A percentile compares a stretch with the other conserved stretches of the same genome.
These are phyloP conservation scores for Fraxinus excelsior DNA, from an alignment of 257 asterid species.

Conservation along the genomic window DNA sequence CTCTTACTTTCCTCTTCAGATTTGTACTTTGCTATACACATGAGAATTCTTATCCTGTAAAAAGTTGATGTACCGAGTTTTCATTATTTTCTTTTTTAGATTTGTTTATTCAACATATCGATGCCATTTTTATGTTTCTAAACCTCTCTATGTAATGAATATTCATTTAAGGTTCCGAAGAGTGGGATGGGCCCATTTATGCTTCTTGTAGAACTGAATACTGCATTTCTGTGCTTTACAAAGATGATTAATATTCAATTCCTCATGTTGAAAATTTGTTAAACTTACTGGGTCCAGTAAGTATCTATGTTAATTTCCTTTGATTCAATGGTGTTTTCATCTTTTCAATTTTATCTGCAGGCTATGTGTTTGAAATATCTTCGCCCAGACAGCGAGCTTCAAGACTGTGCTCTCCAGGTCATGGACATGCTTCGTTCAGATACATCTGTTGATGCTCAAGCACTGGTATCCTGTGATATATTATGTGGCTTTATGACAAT, in stretches of 20 bases:
- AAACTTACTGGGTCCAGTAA: slow-evolving; percentile 14
- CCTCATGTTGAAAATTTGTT: slow-evolving; percentile 15
- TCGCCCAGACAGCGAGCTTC: slow-evolving; percentile 91
- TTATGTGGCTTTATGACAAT: slow-evolving; percentile 16
- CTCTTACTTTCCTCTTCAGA: not conserved
- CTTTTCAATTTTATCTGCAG: slow-evolving; percentile 44
- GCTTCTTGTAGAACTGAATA: slow-evolving; percentile 4
- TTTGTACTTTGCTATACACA: not conserved
- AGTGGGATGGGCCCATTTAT: not conserved
- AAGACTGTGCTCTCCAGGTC: slow-evolving; percentile 65
- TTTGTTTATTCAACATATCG: not conserved
- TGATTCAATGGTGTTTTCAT: slow-evolving; percentile 21
- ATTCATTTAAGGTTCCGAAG: not conserved
- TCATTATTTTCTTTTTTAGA: not conserved
- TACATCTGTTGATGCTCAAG: slow-evolving; percentile 79
- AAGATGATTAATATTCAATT: slow-evolving; percentile 15
- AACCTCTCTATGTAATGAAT: not conserved
- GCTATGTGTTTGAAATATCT: slow-evolving; percentile 79
- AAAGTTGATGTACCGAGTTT: not conserved
- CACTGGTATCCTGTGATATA: slow-evolving; percentile 61
- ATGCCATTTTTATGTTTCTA: not conserved
- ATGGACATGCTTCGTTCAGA: slow-evolving; percentile 85
- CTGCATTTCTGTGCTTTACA: slow-evolving; percentile 14
- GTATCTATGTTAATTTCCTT: slow-evolving; percentile 21
- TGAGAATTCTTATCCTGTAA: not conserved